Base-by-base conservation (phyloP, 306 rosid species). In the Mimosa pudica region DNA sequence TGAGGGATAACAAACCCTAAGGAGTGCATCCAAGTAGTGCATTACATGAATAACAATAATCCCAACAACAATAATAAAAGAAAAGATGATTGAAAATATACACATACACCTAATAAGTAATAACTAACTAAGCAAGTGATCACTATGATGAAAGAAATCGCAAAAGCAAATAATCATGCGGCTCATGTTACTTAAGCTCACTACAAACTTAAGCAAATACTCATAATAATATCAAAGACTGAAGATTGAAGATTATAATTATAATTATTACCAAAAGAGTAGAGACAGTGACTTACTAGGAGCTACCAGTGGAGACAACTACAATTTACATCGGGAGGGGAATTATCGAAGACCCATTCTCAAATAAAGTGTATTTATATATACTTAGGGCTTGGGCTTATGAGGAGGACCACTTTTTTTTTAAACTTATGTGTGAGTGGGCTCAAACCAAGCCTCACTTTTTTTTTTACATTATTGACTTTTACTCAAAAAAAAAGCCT, bases 201-300 rank as follows among this genome's bases (percentile, higher is more conserved):
- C 41, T 61, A 12, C 66, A 32, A 24, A 24, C 7, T 30, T 61
- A 4, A 61, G 17, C 41, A 61, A 30, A 61, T 24, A 24, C 30
- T 24, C 30, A 24, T 24, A 24, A 24, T 24, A 24, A 24, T 24
- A 24, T 24, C 30, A 24, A 24, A 24, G 30, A 24, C 30, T 24
- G 30, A 24, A 24, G 64, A 42, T 64, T 44, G 24, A 14, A 35
- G 52, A 48, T 6, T 13, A 32, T 7, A 12, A 32, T 64, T 17
- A 24, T 24, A 24, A 24, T 24, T 24, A 41, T 78, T 83, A 83
- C 86, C 86, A 83, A 80, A 69, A 83, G 73, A 68, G 70, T 74
- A 41, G 51, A 46, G 32, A 36, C 18, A 24, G 61, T 70, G 42
- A 83, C 30, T 24, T 24, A 24, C 69, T 44, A 47, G 83, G 45